Percentiles rank a stretch among this genome's conserved stretches.
Evolutionary conservation across 2,329 filamentous ascomycete genomes (phyloP).

Genomic region (Trichoderma atrobrunneum): DNA sequence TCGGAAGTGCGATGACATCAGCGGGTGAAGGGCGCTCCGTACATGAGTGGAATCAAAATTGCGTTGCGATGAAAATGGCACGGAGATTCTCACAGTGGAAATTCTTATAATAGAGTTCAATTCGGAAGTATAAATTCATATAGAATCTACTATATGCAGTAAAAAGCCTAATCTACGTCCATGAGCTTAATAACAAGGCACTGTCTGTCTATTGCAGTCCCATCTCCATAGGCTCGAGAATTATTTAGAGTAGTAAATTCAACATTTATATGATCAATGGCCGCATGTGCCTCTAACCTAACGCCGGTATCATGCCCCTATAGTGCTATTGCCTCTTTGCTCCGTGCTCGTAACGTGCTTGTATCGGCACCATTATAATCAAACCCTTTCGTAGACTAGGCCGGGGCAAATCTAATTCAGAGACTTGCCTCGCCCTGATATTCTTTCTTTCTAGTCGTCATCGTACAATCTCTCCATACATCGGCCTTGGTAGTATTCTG

Average conservation of each 20-base stretch:
- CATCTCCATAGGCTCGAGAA: neutral
- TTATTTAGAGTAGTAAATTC: neutral
- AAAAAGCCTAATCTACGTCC: neutral
- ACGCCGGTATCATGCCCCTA: constrained; percentile 15
- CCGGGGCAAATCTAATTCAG: neutral
- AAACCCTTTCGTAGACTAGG: neutral
- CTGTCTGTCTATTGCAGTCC: neutral
- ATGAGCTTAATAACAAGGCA: neutral
- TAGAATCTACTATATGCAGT: neutral
- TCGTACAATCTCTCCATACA: neutral
- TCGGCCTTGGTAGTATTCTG: neutral
- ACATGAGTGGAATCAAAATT: neutral
- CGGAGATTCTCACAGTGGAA: neutral
- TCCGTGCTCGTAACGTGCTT: neutral
- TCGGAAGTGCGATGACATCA: constrained; percentile 5
- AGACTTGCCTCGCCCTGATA: neutral
- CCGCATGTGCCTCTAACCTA: constrained; percentile 14
- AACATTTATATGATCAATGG: constrained; percentile 13
- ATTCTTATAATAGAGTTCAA: neutral
- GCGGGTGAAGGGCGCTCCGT: neutral
- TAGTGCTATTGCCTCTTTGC: neutral
- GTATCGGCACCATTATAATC: constrained; percentile 2
- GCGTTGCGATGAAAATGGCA: neutral
- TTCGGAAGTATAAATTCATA: neutral
- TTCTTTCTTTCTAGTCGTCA: neutral